Evolutionary conservation across 768 basidiomycete genomes (phyloP).

Genomic region (Paxillus ammoniavirescens): DNA sequence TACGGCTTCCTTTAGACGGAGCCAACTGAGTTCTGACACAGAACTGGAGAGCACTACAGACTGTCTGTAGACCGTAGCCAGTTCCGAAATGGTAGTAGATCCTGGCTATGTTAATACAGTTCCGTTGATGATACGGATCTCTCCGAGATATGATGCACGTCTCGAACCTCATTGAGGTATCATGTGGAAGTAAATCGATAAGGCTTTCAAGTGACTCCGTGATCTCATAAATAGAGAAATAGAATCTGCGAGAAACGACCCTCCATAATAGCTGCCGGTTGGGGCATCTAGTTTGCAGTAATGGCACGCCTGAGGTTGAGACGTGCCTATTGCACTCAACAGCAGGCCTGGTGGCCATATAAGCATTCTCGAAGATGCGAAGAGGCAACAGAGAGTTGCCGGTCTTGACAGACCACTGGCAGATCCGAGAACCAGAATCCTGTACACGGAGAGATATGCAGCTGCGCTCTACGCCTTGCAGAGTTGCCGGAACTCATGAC

Average conservation of each 20-base stretch:
- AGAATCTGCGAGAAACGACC: background rate
- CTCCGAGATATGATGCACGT: background rate
- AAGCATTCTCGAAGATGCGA: too few species aligned
- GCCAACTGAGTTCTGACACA: background rate
- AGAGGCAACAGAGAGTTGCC: too few species aligned
- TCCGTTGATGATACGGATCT: background rate
- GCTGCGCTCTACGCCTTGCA: too few species aligned
- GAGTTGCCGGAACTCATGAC: too few species aligned
- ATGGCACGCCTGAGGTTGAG: background rate
- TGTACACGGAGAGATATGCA: too few species aligned
- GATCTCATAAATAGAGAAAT: background rate
- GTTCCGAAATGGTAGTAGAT: background rate
- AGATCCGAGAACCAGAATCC: too few species aligned
- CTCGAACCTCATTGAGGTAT: background rate
- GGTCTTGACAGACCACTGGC: too few species aligned
- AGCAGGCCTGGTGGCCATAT: too few species aligned
- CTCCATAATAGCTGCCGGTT: background rate
- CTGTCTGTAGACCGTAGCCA: background rate
- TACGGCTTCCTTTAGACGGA: conserved; percentile 32
- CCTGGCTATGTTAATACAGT: background rate
- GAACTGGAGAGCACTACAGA: too few species aligned
- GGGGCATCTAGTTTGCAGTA: background rate
- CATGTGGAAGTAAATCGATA: background rate
- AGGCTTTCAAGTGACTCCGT: background rate
- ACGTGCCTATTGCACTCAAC: background rate